Conservation (phyloP, 1,284 basidiomycete species). For the Puccinia triticina region DNA sequence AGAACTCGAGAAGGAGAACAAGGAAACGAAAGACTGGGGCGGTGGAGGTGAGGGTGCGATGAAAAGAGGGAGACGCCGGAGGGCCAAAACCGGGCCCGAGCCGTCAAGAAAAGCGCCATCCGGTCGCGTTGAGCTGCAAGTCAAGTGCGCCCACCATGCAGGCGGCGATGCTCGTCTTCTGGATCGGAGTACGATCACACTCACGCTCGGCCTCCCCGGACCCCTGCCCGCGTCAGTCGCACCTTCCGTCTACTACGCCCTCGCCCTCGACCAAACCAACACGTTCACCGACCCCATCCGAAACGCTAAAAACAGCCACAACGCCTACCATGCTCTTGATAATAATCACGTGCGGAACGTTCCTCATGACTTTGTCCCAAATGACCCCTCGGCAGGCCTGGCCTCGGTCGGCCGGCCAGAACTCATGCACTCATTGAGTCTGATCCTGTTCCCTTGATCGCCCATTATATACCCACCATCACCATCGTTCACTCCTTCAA, state of each 20-base stretch:
- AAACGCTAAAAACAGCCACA: neutral
- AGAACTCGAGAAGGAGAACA: neutral
- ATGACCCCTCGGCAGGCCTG: neutral
- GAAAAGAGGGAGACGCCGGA: neutral
- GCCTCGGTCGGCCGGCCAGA: neutral
- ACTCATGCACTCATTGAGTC: neutral
- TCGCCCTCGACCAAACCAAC: neutral
- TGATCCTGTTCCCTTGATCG: neutral
- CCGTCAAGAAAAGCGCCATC: neutral
- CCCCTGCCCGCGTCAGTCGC: neutral
- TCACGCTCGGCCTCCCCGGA: neutral
- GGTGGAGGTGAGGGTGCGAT: neutral
- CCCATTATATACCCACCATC: neutral
- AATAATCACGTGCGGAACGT: neutral
- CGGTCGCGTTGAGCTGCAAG: neutral
- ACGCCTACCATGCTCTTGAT: neutral
- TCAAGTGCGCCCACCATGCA: neutral
- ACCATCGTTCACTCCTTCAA: neutral
- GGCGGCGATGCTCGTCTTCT: neutral
- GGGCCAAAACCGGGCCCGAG: neutral
- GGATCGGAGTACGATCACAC: neutral
- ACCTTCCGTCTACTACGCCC: neutral
- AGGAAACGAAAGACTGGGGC: neutral
- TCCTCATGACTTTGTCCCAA: neutral
- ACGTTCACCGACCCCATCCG: too few species aligned